These are phyloP conservation scores for Mortierella hygrophila DNA, from an alignment of 192 early-diverging fungal species.

Conservation along the genomic window DNA sequence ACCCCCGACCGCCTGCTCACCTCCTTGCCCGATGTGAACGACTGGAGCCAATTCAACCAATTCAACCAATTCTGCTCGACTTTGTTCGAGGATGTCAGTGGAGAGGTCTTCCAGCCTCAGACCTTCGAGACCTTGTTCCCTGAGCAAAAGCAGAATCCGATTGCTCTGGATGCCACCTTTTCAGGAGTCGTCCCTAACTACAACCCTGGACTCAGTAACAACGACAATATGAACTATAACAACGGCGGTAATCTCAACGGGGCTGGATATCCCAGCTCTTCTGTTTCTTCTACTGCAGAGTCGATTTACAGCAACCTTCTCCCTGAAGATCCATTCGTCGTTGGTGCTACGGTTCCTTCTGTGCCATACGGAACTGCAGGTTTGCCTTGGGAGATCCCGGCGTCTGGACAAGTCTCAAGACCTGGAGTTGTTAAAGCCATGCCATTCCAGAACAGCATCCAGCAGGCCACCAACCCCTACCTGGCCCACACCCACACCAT, in stretches of 20 bases:
- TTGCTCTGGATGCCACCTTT: conserved; percentile 21
- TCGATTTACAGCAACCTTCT: conserved; percentile 41
- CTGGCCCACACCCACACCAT: not conserved
- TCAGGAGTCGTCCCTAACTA: conserved; percentile 14
- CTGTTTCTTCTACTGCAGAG: conserved; percentile 12
- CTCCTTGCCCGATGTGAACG: conserved; percentile 35
- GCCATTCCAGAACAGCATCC: conserved; percentile 12
- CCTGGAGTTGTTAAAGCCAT: conserved; percentile 28
- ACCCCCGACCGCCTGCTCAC: conserved; percentile 32
- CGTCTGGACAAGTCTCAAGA: not conserved
- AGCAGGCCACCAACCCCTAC: conserved; percentile 16
- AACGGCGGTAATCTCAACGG: conserved; percentile 5
- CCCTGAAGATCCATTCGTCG: conserved; percentile 31
- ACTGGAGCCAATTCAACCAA: conserved; percentile 47
- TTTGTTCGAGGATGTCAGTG: conserved; percentile 51
- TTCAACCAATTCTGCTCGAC: conserved; percentile 48
- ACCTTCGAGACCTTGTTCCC: conserved; percentile 43
- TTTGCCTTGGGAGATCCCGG: conserved; percentile 24
- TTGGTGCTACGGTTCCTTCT: not conserved
- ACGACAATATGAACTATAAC: not conserved
- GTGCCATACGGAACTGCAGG: conserved; percentile 15
- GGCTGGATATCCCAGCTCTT: not conserved
- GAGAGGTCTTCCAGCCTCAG: conserved; percentile 51
- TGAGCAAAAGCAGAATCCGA: conserved; percentile 43
- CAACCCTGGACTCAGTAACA: conserved; percentile 8